Percentiles rank a stretch among this genome's conserved stretches.
Evolutionary conservation across 768 basidiomycete species (phyloP).

Genomic region (Boletus coccyginus): DNA sequence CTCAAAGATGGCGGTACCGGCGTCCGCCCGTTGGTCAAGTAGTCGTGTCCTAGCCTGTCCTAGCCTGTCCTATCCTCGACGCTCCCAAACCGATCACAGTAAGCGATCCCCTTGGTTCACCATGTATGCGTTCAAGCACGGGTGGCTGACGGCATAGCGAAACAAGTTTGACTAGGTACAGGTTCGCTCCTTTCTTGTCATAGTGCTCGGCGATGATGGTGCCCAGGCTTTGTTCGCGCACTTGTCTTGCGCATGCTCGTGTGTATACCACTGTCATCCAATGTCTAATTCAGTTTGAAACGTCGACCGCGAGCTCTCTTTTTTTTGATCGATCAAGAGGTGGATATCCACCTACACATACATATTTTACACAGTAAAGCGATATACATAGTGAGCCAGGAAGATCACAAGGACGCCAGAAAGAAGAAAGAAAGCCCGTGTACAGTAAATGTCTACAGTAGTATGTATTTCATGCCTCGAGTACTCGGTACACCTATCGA

Average conservation of each 20-base stretch:
- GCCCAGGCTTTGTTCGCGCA: not conserved
- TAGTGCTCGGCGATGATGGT: not conserved
- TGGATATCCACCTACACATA: not conserved
- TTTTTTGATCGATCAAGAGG: not conserved
- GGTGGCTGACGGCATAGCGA: conserved; percentile 9
- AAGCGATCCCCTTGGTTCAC: conserved; percentile 8
- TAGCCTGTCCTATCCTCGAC: not conserved
- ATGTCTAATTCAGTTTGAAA: not conserved
- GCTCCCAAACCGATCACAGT: conserved; percentile 5
- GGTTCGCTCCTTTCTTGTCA: too few relatives aligned
- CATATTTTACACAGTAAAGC: not conserved
- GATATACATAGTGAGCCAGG: not conserved
- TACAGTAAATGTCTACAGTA: not conserved
- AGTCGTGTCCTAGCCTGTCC: not conserved
- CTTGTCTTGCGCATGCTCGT: not conserved
- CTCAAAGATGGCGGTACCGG: conserved; percentile 42
- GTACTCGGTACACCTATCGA: conserved; percentile 38
- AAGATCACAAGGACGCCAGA: not conserved
- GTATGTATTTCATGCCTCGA: conserved; percentile 34
- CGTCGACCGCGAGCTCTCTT: not conserved
- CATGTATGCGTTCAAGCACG: not conserved
- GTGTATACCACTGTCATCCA: conserved; percentile 9
- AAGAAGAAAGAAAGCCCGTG: not conserved
- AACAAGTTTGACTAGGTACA: conserved; percentile 1
- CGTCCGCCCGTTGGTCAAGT: conserved; percentile 45